Percentiles rank a stretch among this genome's conserved stretches.
phyloP scores from a whole-genome alignment of 306 rosid genomes.

The Hippophae rhamnoides region DNA sequence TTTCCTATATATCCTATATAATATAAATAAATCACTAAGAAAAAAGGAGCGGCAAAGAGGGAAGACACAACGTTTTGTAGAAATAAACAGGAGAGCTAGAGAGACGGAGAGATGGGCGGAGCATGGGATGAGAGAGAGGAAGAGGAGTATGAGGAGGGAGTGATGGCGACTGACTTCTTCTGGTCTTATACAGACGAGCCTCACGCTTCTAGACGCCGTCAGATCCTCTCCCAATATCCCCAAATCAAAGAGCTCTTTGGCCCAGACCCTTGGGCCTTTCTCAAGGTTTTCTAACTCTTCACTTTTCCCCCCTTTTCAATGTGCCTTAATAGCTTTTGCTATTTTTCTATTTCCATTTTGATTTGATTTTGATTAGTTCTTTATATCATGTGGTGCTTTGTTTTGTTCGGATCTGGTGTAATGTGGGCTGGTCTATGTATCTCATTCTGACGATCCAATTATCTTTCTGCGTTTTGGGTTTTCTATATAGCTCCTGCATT shows the following conservation, averaged over 20 bases:
- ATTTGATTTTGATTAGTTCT: too few species aligned
- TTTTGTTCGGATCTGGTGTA: too few species aligned
- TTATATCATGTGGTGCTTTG: too few species aligned
- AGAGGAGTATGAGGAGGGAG: constrained; percentile 30
- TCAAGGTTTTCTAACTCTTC: constrained; percentile 35
- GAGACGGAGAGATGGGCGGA: constrained; percentile 9
- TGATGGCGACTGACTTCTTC: constrained; percentile 65
- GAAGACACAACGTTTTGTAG: neutral
- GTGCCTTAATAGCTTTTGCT: too few species aligned
- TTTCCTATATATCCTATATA: neutral
- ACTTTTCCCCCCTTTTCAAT: neutral
- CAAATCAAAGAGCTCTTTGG: constrained; percentile 79
- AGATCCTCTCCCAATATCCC: constrained; percentile 87
- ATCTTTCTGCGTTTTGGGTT: too few species aligned
- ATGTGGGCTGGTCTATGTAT: too few species aligned
- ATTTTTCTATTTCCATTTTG: too few species aligned
- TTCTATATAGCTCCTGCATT: too few species aligned
- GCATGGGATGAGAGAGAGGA: constrained; percentile 21
- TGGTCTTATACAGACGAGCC: constrained; percentile 97
- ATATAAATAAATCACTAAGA: too few species aligned
- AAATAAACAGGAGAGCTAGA: neutral
- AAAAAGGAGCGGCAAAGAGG: too few species aligned
- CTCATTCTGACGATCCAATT: too few species aligned
- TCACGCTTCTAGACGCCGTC: constrained; percentile 81
- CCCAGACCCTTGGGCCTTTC: constrained; percentile 59